Evolutionary conservation across 352 stramenopile species (phyloP), one percentile per base, ranked within the genome.

Genomic region (Phytophthora uliginosa): DNA sequence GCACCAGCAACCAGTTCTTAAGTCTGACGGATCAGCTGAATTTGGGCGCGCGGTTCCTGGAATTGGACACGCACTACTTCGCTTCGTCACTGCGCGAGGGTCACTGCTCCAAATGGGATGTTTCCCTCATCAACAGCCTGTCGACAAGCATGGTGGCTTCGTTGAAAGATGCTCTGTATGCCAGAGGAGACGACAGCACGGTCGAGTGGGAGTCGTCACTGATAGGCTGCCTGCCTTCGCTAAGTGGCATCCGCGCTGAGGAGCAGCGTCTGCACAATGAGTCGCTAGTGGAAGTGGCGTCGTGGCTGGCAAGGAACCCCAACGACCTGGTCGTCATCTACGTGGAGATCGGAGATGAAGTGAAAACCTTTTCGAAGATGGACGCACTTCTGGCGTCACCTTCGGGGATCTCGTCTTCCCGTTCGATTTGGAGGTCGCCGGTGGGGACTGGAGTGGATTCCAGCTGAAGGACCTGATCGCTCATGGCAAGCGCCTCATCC

Each of bases 11-110:
- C 66, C 84, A 92, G 73, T 85, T 87, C 40, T 77, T 94, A 53
- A 89, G 66, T 40, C 36, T 95, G 17, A 86, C 83, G n/a, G 84
- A 94, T 47, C 86, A 93, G 63, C 69, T 95, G 28, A 81, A 88
- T 59, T 59, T 94, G 8, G 88, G 88, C 15, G 84, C 70, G 1
- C 83, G 88, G 3, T 86, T 93, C 33, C 57, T 95, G 8, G 88
- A 95, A 67, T 55, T 93, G n/a, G 88, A 95, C 34, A 79, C 87
- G 20, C 88, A 95, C 74, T 95, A 88, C 66, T 91, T 92, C 48
- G 78, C 69, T 40, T 78, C 76, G 3, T 61, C 73, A 28, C 67
- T 94, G 31, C 82, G 71, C 34, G 86, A 79, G 28, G 85, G 74
- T 13, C 88, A 95, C 76, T 95, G 88, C 74, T 90, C 83, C 9